These are phyloP conservation scores for Ilyonectria robusta DNA, from an alignment of 2,329 filamentous ascomycete species.

Conservation along the genomic window DNA sequence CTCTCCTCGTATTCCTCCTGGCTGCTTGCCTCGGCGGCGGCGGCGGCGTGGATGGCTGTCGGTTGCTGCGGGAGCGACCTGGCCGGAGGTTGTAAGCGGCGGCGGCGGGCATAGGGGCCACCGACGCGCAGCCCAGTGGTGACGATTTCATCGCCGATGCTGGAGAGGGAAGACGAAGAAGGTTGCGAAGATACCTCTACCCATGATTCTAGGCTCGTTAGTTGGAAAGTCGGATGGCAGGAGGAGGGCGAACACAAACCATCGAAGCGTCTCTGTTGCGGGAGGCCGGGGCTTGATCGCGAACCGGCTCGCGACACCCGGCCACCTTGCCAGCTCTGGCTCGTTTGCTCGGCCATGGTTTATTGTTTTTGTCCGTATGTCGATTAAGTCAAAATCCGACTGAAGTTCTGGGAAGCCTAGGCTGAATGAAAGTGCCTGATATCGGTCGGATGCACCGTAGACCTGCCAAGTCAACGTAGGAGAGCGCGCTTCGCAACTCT, in stretches of 20 bases:
- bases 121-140: constrained; percentile 88
- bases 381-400: constrained; percentile 13
- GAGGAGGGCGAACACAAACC: constrained; percentile 47
- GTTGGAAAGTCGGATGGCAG: constrained; percentile 12
- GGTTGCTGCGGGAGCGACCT: constrained; percentile 57
- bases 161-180: constrained; percentile 93
- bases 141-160: constrained; percentile 87
- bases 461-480: constrained; percentile 26
- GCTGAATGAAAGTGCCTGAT: constrained; percentile 15
- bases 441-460: constrained; percentile 23
- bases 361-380: constrained; percentile 15
- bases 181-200: constrained; percentile 93
- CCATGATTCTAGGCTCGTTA: constrained; percentile 83
- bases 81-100: constrained; percentile 58
- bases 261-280: constrained; percentile 54
- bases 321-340: constrained; percentile 46
- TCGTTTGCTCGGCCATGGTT: constrained; percentile 48
- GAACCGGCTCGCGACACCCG: constrained; percentile 45
- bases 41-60: constrained; percentile 58
- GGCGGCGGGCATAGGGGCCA: constrained; percentile 73
- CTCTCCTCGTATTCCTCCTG: constrained; percentile 95
- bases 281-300: constrained; percentile 50
- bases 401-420: constrained; percentile 6
- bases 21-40: constrained; percentile 74
- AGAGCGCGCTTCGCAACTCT: constrained; percentile 37